These are phyloP conservation scores for Cutaneotrichosporon cutaneum DNA, from an alignment of 1,284 basidiomycete genomes.

Conservation along the genomic window DNA sequence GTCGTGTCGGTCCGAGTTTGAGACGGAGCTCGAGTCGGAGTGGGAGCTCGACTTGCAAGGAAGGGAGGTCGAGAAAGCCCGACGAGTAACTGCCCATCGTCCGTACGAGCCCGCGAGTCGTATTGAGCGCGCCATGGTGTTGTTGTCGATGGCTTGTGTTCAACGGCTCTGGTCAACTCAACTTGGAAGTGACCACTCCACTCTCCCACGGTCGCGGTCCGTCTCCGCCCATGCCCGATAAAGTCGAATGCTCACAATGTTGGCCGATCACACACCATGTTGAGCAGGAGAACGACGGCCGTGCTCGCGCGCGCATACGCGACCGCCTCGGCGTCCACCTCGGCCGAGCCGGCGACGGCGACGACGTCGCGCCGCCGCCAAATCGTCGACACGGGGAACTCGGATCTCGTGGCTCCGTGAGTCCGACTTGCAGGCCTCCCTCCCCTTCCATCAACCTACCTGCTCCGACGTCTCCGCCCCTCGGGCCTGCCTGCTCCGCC, in stretches of 20 bases:
- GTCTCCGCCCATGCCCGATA: neutral
- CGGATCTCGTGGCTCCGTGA: constrained; percentile 49
- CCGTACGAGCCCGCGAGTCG: neutral
- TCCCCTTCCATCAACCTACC: neutral
- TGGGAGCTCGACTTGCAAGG: neutral
- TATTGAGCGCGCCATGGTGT: neutral
- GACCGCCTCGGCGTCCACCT: neutral
- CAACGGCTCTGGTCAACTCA: too few species aligned
- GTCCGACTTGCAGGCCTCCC: constrained; percentile 22
- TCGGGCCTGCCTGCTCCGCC: too few species aligned
- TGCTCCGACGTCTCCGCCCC: too few species aligned
- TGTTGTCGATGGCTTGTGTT: neutral
- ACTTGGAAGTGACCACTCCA: neutral
- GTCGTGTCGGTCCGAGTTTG: neutral
- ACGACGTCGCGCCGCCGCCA: constrained; percentile 1
- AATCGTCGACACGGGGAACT: constrained; percentile 18
- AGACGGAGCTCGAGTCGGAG: too few species aligned
- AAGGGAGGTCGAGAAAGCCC: neutral
- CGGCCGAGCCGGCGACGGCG: neutral
- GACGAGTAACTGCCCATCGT: neutral
- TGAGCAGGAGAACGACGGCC: neutral
- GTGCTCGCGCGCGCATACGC: neutral
- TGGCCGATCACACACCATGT: neutral
- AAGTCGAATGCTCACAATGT: neutral
- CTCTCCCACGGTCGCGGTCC: neutral